Evolutionary conservation across 139 green algal genomes (phyloP), one percentile per base, ranked within the genome.

Genomic region (Microglena sp.): DNA sequence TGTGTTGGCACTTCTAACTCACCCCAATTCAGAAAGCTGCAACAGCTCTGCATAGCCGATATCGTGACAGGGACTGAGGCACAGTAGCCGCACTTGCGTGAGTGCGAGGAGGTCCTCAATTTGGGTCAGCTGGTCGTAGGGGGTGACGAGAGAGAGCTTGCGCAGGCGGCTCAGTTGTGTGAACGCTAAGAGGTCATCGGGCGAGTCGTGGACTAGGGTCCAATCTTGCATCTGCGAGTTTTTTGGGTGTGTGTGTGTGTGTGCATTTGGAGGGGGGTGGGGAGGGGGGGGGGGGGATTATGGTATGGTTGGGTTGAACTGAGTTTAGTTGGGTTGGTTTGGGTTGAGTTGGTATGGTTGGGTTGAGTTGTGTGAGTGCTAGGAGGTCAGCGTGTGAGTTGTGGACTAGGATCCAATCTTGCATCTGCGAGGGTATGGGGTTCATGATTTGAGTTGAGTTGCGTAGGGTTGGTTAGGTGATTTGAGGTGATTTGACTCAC

Each of bases 31-130:
- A n/a, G 58, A 18, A 5, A 65, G 7, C 22, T 34, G 33, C 32
- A 50, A 5, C 4, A 65, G 31, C 6, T 65, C 22, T 7, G 32
- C 32, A 24, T 65, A 53, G 5, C 21, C 33, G 33, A 65, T 65
- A 34, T 26, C 7, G 6, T 15, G 32, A n/a, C 8, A 35, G 31
- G 58, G 58, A 34, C 32, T 54, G 33, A 65, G 7, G 58, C 58
- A 55, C 33, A 65, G 58, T n/a, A 65, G 32, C 33, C 58, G 58
- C 15, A 65, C 22, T 34, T 68, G 61, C 31, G 43, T 68, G 30
- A 68, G 61, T 3, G 40, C 61, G 4, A 68, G 61, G 30, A 68
- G 45, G 18, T 18, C 43, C 3, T 59, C 40, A 15, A 24, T 31
- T n/a, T 7, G 30, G 28, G 59, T 7, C 29, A 34, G 36, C 5